A percentile compares a stretch with the other conserved stretches of the same genome.
Conservation (phyloP, 768 basidiomycete genomes). For the Auricularia cornea region DNA sequence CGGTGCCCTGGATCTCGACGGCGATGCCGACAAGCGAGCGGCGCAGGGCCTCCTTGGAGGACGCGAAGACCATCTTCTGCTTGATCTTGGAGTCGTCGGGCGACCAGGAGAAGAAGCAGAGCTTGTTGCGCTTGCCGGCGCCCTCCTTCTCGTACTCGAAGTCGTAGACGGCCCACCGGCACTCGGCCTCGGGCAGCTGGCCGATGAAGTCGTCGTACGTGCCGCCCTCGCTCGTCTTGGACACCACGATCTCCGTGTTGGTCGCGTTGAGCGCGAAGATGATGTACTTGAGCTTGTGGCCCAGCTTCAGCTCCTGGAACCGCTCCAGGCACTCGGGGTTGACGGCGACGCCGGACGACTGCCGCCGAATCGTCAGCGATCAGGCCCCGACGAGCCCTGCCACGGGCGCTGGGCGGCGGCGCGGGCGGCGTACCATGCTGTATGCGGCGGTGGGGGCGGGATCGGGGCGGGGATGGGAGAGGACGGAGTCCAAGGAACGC, state of each 20-base stretch:
- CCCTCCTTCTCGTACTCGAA: constrained; percentile 72
- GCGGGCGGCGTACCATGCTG: not conserved
- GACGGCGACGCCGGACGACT: constrained; percentile 64
- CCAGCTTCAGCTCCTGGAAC: constrained; percentile 67
- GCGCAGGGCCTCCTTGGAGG: constrained; percentile 76
- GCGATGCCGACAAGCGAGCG: constrained; percentile 66
- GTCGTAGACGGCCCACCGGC: constrained; percentile 90
- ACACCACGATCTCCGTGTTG: constrained; percentile 67
- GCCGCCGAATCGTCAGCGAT: not conserved
- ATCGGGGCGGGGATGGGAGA: not conserved
- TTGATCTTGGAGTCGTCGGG: constrained; percentile 81
- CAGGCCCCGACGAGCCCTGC: too few species aligned
- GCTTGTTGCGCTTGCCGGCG: constrained; percentile 75
- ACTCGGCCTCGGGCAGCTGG: constrained; percentile 65
- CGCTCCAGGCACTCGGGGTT: constrained; percentile 43
- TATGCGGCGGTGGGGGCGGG: not conserved
- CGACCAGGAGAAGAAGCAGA: constrained; percentile 77
- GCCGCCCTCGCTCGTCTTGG: constrained; percentile 44
- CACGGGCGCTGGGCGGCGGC: not conserved
- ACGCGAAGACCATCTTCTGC: constrained; percentile 88
- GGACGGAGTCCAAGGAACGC: not conserved
- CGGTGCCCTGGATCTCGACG: constrained; percentile 81
- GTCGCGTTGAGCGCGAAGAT: constrained; percentile 58
- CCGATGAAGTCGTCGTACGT: constrained; percentile 67
- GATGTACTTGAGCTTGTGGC: constrained; percentile 76